Conservation (phyloP, 2,329 filamentous ascomycete species). For the Exophiala sp. region DNA sequence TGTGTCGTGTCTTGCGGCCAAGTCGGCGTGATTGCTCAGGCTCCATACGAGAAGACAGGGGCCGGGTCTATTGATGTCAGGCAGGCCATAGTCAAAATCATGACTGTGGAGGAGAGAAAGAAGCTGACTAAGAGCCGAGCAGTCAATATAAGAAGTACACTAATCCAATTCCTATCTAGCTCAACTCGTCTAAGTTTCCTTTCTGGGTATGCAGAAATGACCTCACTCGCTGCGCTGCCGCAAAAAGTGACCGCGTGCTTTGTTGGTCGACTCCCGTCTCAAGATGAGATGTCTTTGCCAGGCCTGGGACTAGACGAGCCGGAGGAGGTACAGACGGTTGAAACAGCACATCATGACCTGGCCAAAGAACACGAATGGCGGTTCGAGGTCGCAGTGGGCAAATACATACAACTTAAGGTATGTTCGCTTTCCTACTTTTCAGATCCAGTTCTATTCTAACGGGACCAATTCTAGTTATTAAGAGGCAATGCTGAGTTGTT, state of each 20-base stretch:
- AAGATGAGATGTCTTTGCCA: slow-evolving; percentile 60
- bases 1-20: too few relatives aligned
- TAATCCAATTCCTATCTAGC: background rate
- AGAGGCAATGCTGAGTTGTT: slow-evolving; percentile 87
- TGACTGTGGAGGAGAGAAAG: too few relatives aligned
- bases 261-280: background rate
- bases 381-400: slow-evolving; percentile 61
- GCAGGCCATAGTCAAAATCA: too few relatives aligned
- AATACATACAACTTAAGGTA: slow-evolving; percentile 50
- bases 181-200: background rate
- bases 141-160: background rate
- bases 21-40: too few relatives aligned
- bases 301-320: slow-evolving; percentile 64
- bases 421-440: slow-evolving; percentile 8
- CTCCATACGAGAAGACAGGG: too few relatives aligned
- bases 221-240: background rate
- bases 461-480: slow-evolving; percentile 49
- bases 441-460: background rate
- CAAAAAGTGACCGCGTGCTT: background rate
- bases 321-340: slow-evolving; percentile 42
- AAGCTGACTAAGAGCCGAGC: background rate
- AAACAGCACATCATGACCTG: slow-evolving; percentile 49
- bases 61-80: too few relatives aligned
- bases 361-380: slow-evolving; percentile 68
- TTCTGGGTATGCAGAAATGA: background rate